Base-by-base conservation (phyloP, 768 basidiomycete species). In the Mrakia hoshinonis region DNA sequence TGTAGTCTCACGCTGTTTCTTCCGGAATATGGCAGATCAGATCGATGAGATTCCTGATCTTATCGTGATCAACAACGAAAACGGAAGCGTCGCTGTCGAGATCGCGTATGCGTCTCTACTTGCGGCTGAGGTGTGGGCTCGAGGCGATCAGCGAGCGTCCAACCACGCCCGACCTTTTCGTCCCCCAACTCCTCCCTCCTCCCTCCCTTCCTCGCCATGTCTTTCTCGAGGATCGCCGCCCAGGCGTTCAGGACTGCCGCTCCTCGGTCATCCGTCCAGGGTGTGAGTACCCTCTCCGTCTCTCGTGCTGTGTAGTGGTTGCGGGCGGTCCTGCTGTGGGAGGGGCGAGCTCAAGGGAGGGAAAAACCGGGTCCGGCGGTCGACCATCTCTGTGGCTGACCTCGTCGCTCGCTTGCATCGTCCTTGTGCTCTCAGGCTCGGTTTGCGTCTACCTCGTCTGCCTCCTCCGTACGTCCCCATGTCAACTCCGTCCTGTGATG, bases 161-260 rank as follows among this genome's bases (percentile, higher is more conserved):
- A 52, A 26, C 69, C 77, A 77, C 79, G 81, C 81, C 79, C 77
- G 75, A 63, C 73, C 69, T 74, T 76, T 75, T 76, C 43, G 20
- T 22, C 69, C 55, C 49, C 39, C 62, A 39, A 46, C 62, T 82
- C 79, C 51, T 67, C 58, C 70, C 78, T 76, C 78, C 81, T 81
- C 79, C 78, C 74, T 63, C 73, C 70, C 74, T 76, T 74, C 76
- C 34, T 63, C 47, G 15, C 36, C 49, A 71, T 71, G 70, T 71
- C 70, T 24, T 71, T 71, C 70, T 43, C 70, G 34, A 64, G 70
- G 43, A 64, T 71, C 39, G 70, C 70, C 54, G 43, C 62, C 31
- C 62, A 63, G 29, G 63, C 70, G 38, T 71, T 71, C 63, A 71
- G 64, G 70, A 63, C 49, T 7, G 26, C 64, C 13, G 60, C 62